These are phyloP conservation scores for Linaria vulgaris DNA, from an alignment of 257 asterid species.

Conservation along the genomic window DNA sequence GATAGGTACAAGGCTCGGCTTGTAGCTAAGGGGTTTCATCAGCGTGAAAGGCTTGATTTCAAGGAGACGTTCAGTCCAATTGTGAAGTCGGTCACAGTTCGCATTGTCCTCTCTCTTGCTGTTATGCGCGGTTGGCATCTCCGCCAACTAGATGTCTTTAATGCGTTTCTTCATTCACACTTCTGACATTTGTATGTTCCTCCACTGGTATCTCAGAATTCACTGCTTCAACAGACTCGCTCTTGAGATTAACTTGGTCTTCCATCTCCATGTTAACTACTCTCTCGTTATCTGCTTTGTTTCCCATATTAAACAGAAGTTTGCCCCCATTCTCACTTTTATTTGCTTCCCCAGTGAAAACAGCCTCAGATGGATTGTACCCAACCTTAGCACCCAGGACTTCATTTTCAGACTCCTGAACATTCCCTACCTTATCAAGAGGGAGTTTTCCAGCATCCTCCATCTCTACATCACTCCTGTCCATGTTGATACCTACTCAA, in stretches of 20 bases:
- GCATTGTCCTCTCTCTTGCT: no score
- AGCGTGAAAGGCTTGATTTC: no score
- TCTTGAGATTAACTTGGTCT: slow-evolving; percentile 10
- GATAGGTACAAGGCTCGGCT: no score
- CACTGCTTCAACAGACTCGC: slow-evolving; percentile 23
- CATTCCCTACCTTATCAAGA: slow-evolving; percentile 23
- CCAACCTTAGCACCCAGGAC: slow-evolving; percentile 32
- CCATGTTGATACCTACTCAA: slow-evolving; percentile 47
- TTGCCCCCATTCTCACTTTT: slow-evolving; percentile 25
- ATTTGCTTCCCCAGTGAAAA: slow-evolving; percentile 23
- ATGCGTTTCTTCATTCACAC: slow-evolving; percentile 31
- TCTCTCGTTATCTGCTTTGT: slow-evolving; percentile 22
- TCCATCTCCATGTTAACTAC: slow-evolving; percentile 17
- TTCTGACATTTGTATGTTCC: slow-evolving; percentile 17
- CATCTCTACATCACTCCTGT: slow-evolving; percentile 50
- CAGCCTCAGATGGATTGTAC: slow-evolving; percentile 26
- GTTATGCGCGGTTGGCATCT: no score
- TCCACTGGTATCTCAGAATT: slow-evolving; percentile 20
- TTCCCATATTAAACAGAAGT: slow-evolving; percentile 14
- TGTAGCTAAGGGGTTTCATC: no score
- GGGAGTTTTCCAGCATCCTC: slow-evolving; percentile 39
- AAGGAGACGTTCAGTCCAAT: no score
- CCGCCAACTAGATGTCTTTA: no score
- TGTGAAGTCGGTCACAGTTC: no score
- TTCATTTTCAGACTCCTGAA: slow-evolving; percentile 28